Base-by-base conservation (phyloP, 306 rosid genomes). In the Vicia faba region DNA sequence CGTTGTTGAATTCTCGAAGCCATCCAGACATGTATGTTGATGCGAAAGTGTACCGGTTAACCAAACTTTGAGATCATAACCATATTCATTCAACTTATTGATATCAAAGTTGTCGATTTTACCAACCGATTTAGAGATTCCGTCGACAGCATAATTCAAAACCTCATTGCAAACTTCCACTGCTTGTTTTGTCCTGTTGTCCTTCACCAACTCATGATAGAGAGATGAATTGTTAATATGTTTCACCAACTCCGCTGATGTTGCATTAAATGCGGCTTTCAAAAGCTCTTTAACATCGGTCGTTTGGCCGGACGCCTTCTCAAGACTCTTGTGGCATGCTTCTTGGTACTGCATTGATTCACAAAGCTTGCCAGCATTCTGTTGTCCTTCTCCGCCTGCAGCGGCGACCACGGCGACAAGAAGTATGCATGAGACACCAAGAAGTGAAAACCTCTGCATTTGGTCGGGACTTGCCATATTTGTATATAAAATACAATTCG, bases 11-110 rank as follows among this genome's bases (percentile, higher is more conserved):
- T 85, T 78, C 23, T 78, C 75, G 26, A 92, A 92, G 0, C 89
- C 96, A 4, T 83, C 88, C 53, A 89, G 49, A 59, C 96, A 92
- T 0, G 95, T 85, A 1, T 78, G 81, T 33, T 85, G 86, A 69
- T 82, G 87, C 0, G 92, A 77, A 3, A 92, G 51, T 0, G 92
- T 70, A 0, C 71, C 95, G 1, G 84, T 73, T 4, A 92, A 54
- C 98, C 96, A 92, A 9, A 84, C 71, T 50, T 86, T 82, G 5
- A 92, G 82, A 54, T 87, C 89, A 18, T 72, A 85, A 0, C 74
- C 59, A 51, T 70, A 84, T 3, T 78, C 81, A 13, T 57, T 41
- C 0, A 92, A 0, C 62, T 81, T 83, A 29, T 0, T 5, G 0
- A 72, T 0, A 0, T 89, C 93, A n/a, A 87, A 86, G 0, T 51